A percentile compares a stretch with the other conserved stretches of the same genome.
Conservation (phyloP, 805 yeast genomes). For the Kazachstania psychrophila region DNA sequence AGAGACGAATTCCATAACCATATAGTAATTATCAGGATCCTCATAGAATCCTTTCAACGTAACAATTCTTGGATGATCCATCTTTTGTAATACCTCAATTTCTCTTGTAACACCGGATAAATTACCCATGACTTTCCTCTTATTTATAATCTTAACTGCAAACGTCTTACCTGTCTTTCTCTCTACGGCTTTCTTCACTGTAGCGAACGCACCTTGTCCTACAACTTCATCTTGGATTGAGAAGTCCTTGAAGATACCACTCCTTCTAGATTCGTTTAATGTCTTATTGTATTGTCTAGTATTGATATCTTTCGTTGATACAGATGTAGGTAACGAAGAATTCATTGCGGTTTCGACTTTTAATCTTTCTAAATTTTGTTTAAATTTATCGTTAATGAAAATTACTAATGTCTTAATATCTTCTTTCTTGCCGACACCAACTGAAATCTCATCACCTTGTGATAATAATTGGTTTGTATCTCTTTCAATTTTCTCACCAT, state of each 20-base stretch:
- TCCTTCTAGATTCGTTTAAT: background rate
- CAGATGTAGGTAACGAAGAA: no score
- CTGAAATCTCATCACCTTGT: slow-evolving; percentile 89
- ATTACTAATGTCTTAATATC: slow-evolving; percentile 50
- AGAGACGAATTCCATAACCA: slow-evolving; percentile 91
- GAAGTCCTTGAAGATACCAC: slow-evolving; percentile 59
- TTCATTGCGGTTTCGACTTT: slow-evolving; percentile 10
- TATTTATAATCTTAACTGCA: slow-evolving; percentile 85
- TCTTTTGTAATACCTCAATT: slow-evolving; percentile 62
- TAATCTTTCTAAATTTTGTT: slow-evolving; percentile 19
- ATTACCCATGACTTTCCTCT: slow-evolving; percentile 70
- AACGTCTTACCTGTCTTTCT: slow-evolving; percentile 74
- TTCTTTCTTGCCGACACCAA: slow-evolving; percentile 74
- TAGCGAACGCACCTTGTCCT: slow-evolving; percentile 98
- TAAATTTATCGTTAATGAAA: slow-evolving; percentile 33
- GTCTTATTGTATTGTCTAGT: no score
- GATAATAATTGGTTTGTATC: slow-evolving; percentile 71
- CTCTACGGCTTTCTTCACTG: slow-evolving; percentile 84
- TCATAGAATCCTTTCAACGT: slow-evolving; percentile 75
- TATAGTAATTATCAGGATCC: slow-evolving; percentile 68
- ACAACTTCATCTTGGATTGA: slow-evolving; percentile 75
- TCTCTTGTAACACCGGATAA: slow-evolving; percentile 80
- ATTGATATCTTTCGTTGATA: no score
- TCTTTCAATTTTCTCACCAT: slow-evolving; percentile 61
- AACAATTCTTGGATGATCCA: slow-evolving; percentile 82